These are phyloP conservation scores for Thielaviopsis euricoi DNA, from an alignment of 2,329 filamentous ascomycete species.

Conservation along the genomic window DNA sequence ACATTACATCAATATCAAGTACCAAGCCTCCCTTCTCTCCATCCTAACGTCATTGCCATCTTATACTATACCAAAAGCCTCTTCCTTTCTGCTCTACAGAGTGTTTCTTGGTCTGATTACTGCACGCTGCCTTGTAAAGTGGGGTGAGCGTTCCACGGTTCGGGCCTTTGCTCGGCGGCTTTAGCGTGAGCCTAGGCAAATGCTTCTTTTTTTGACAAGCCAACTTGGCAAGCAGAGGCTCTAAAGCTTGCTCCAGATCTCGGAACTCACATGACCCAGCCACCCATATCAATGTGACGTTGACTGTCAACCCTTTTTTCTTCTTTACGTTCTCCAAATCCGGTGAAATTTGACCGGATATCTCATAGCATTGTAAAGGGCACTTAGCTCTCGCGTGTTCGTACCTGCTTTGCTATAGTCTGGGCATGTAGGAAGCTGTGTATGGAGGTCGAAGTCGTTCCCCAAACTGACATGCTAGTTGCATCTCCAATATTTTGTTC, in stretches of 20 bases:
- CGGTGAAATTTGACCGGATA: neutral
- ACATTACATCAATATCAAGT: neutral
- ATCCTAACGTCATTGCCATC: neutral
- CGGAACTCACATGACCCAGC: neutral
- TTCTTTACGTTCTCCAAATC: neutral
- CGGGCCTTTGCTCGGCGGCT: neutral
- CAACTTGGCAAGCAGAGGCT: neutral
- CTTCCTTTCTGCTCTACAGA: neutral
- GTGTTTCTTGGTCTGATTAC: too few relatives aligned
- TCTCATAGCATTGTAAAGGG: neutral
- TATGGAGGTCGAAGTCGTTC: too few relatives aligned
- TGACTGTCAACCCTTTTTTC: neutral
- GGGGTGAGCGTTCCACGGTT: neutral
- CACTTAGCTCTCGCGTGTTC: neutral
- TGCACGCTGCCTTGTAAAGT: too few relatives aligned
- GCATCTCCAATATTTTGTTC: too few relatives aligned
- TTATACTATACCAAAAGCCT: neutral
- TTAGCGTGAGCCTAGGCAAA: neutral
- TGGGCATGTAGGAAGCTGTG: neutral
- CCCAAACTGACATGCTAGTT: too few relatives aligned
- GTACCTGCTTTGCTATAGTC: neutral
- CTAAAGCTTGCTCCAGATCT: neutral
- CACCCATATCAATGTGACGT: too few relatives aligned
- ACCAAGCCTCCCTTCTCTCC: neutral
- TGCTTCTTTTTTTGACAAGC: neutral